Evolutionary conservation across 2,329 filamentous ascomycete genomes (phyloP).

Genomic region (Botryosphaeria dothidea): DNA sequence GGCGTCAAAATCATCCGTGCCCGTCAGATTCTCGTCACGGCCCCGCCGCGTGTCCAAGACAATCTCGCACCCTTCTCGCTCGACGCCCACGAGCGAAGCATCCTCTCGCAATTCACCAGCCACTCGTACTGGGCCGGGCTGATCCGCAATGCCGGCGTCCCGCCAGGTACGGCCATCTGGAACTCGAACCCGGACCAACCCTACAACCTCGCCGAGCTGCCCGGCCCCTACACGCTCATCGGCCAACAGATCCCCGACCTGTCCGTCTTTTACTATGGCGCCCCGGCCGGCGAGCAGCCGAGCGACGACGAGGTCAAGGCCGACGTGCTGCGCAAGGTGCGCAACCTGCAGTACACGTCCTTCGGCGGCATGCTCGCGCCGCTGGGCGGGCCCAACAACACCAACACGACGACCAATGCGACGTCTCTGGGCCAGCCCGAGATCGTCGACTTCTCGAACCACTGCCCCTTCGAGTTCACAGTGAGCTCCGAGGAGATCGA

Average conservation of each 20-base stretch:
- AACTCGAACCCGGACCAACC: not conserved
- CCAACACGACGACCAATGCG: not conserved
- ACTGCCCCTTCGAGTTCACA: slow-evolving; percentile 30
- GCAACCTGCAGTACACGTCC: not conserved
- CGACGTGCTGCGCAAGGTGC: not conserved
- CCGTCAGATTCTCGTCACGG: not conserved
- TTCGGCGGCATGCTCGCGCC: not conserved
- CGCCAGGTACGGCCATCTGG: not conserved
- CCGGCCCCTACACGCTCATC: not conserved
- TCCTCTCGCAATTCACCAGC: not conserved
- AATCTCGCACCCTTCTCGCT: not conserved
- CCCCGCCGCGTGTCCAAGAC: not conserved
- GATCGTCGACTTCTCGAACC: slow-evolving; percentile 25
- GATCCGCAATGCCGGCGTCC: not conserved
- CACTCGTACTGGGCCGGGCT: not conserved
- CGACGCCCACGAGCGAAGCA: not conserved
- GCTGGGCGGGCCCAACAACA: not conserved
- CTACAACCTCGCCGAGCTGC: not conserved
- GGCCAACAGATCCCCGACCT: not conserved
- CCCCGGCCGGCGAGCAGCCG: not conserved
- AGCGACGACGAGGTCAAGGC: not conserved
- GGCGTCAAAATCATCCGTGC: not conserved
- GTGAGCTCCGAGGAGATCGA: slow-evolving; percentile 26
- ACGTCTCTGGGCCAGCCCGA: not conserved
- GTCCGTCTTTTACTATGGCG: not conserved